Evolutionary conservation across 2,329 filamentous ascomycete species (phyloP).

Genomic region (Beauveria rudraprayagi): DNA sequence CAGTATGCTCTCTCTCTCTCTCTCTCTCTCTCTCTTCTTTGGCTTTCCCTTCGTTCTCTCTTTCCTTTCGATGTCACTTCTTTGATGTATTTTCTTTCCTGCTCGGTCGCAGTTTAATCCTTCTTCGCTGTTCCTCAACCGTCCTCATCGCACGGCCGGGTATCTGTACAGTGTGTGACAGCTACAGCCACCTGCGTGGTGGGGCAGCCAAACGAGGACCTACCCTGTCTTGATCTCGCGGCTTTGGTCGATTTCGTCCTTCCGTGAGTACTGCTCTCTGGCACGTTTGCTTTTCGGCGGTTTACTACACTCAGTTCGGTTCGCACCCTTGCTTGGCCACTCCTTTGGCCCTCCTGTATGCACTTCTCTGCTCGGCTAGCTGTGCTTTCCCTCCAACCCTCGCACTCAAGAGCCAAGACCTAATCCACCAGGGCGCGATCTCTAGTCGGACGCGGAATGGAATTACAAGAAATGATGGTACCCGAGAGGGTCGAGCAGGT

Average conservation of each 20-base stretch:
- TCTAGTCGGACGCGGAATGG: background rate
- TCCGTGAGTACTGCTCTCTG: background rate
- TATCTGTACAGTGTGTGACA: no score
- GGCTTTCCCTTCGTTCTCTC: no score
- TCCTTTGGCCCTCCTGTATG: background rate
- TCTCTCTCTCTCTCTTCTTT: no score
- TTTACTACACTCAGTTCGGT: background rate
- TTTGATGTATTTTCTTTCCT: background rate
- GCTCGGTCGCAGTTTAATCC: background rate
- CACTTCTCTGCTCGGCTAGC: background rate
- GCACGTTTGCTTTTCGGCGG: background rate
- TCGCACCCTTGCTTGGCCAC: background rate
- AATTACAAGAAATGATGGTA: background rate
- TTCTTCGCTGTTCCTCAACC: background rate
- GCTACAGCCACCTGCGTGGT: background rate
- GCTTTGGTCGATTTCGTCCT: background rate
- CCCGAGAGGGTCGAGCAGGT: conserved; percentile 10
- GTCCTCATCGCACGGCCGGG: background rate
- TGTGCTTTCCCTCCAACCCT: background rate
- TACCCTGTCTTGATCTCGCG: background rate
- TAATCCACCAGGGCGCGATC: no score
- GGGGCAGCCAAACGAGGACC: background rate
- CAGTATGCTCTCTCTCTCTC: no score
- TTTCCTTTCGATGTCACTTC: no score
- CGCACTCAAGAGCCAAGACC: no score